Evolutionary conservation across 2,329 filamentous ascomycete species (phyloP), one percentile per base, ranked within the genome.

Genomic region (Penicillium rolfsii): DNA sequence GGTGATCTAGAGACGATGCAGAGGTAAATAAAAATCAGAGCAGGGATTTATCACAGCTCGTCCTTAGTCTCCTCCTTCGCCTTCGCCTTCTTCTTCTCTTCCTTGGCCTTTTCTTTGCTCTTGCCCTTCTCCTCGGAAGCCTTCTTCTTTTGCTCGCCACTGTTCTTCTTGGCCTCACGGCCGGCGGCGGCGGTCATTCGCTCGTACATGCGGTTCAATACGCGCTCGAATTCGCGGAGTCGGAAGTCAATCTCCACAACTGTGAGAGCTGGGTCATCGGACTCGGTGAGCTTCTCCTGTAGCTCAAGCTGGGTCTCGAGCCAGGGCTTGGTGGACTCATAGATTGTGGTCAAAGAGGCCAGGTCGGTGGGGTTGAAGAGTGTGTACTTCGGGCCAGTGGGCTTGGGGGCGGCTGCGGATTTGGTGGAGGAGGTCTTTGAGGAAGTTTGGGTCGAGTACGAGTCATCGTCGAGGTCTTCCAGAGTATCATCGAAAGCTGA

Each of bases 391-490:
- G 86, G 84, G 0, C 85, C 74, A 38, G 78, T 75, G 30, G 75
- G 73, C 45, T 72, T 73, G 35, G 76, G 69, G 1, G 74, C 66
- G 3, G 74, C 66, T 16, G 76, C 71, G n/a, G 73, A 67, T 22
- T 75, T 73, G 7, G 75, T 70, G 19, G 74, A 72, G 11, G 70
- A 72, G 11, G 70, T 67, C 30, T 73, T 72, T 6, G 75, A 76
- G 5, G 78, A 73, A 4, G 79, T 70, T 2, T 78, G 75, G 26
- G 75, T 75, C 8, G 78, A 75, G 56, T 78, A 76, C 4, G 77
- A 66, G 24, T 91, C 89, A 55, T 95, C 91, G 64, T 96, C 93
- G 0, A 95, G 85, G n/a, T 87, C 90, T 36, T 88, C 91, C 70
- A 91, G 87, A 2, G 87, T 85, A 41, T 81, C 82, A 45, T 64